Evolutionary conservation across 1,284 basidiomycete genomes (phyloP).

Genomic region (Vanrija sp.): DNA sequence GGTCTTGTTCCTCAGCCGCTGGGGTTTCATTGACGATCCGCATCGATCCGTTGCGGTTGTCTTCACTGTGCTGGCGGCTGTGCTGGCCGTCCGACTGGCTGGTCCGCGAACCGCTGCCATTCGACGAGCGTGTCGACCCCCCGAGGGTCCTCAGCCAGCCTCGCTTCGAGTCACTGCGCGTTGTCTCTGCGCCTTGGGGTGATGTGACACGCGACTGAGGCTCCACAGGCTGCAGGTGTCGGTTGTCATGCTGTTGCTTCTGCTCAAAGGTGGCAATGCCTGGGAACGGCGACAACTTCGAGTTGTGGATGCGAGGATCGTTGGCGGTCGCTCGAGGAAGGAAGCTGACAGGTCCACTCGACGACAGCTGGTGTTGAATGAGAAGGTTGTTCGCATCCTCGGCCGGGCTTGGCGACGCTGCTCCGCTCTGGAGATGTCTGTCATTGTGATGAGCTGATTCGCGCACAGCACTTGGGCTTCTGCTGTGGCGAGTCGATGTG

Average conservation of each 20-base stretch:
- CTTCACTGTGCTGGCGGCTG: neutral
- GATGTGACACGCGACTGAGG: too few species aligned
- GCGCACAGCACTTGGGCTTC: too few species aligned
- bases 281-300: constrained; percentile 84
- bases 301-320: constrained; percentile 57
- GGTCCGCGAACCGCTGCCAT: neutral
- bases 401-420: constrained; percentile 7
- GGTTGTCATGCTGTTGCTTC: neutral
- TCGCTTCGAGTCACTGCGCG: constrained; percentile 25
- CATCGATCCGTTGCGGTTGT: neutral
- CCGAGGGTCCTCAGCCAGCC: constrained; percentile 29
- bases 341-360: constrained; percentile 53
- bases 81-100: neutral
- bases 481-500: too few species aligned
- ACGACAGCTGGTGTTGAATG: constrained; percentile 37
- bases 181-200: constrained; percentile 14
- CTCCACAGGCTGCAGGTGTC: neutral
- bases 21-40: neutral
- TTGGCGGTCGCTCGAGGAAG: constrained; percentile 56
- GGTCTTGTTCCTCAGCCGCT: neutral
- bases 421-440: neutral
- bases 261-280: constrained; percentile 67
- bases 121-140: neutral
- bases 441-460: too few species aligned
- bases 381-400: constrained; percentile 25